These are phyloP conservation scores for Rhodotorula kratochvilovae DNA, from an alignment of 768 basidiomycete species.

Conservation along the genomic window DNA sequence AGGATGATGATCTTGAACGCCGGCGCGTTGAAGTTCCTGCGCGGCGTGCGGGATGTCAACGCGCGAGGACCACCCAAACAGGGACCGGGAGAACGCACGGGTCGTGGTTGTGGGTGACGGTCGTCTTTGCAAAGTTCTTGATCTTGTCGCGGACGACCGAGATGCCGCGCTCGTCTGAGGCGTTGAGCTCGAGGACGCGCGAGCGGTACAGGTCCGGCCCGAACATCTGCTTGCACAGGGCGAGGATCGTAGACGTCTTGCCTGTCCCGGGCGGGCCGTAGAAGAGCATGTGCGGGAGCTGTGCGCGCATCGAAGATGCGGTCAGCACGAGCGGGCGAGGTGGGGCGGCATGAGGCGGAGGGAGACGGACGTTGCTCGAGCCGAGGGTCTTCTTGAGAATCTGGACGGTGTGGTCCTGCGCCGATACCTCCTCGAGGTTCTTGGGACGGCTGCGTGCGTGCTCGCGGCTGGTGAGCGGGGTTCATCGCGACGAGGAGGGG, in stretches of 20 bases:
- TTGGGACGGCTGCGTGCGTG: conserved; percentile 69
- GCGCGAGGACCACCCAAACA: too few species aligned
- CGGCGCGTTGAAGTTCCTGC: conserved; percentile 77
- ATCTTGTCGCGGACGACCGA: conserved; percentile 95
- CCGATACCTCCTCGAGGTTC: conserved; percentile 95
- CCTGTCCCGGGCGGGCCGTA: conserved; percentile 98
- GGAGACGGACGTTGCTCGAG: conserved; percentile 71
- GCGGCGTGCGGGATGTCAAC: conserved; percentile 52
- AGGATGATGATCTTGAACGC: conserved; percentile 98
- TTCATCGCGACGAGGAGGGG: not conserved
- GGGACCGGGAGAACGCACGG: conserved; percentile 10
- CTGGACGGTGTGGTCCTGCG: conserved; percentile 91
- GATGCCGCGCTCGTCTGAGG: conserved; percentile 97
- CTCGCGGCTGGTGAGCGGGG: not conserved
- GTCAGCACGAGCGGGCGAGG: not conserved
- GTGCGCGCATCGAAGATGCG: not conserved
- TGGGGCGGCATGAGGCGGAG: not conserved
- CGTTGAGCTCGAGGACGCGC: conserved; percentile 93
- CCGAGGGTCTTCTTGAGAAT: conserved; percentile 85
- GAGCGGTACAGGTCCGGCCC: conserved; percentile 95
- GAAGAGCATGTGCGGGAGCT: conserved; percentile 99
- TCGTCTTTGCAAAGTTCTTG: conserved; percentile 77
- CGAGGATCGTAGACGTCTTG: conserved; percentile 96
- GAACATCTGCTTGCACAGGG: conserved; percentile 85
- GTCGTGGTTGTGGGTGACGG: conserved; percentile 41